Evolutionary conservation across 352 stramenopile genomes (phyloP), one percentile per base, ranked within the genome.

Genomic region (Globisporangium heterothallicum): DNA sequence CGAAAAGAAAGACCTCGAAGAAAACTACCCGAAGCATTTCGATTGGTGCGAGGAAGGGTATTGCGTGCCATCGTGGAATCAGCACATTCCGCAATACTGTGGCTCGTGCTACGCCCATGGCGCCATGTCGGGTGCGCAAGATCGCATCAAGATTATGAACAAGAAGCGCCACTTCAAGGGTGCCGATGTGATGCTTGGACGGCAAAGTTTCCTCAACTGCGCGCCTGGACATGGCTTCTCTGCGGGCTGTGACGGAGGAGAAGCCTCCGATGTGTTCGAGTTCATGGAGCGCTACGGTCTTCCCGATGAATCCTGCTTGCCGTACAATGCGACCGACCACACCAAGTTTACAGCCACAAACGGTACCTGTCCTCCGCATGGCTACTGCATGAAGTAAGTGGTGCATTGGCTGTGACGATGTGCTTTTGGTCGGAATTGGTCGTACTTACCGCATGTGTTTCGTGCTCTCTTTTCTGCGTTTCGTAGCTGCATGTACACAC

Each of bases 1-100:
- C 1, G 63, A 81, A 40, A 24, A 46, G 18, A 19, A 65, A 18
- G 66, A 80, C 29, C 49, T 86, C 2, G 32, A 53, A 3, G 56
- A 72, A 30, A 36, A 57, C 9, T 61, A 86, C 16, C 80, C 80
- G 0, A 57, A 61, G 47, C 73, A 87, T 34, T 96, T 98, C 56
- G 89, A 95, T 61, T 98, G 95, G 94, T 90, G 81, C 52, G 81
- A 92, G 53, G 68, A 63, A 10, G 78, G 81, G 29, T 86, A 81
- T 53, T 89, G 78, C 48, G 77, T 86, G 40, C 74, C 78, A n/a
- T 88, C 78, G 54, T 92, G 81, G 79, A 89, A 89, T 60, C 78
- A 92, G 56, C 81, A 92, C 49, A 87, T 88, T 24, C 81, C 81
- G 26, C 74, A 86, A 56, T 96, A 94, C 63, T 96, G 87, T 54